These are phyloP conservation scores for Juglanconis juglandina DNA, from an alignment of 2,329 filamentous ascomycete genomes.

Conservation along the genomic window DNA sequence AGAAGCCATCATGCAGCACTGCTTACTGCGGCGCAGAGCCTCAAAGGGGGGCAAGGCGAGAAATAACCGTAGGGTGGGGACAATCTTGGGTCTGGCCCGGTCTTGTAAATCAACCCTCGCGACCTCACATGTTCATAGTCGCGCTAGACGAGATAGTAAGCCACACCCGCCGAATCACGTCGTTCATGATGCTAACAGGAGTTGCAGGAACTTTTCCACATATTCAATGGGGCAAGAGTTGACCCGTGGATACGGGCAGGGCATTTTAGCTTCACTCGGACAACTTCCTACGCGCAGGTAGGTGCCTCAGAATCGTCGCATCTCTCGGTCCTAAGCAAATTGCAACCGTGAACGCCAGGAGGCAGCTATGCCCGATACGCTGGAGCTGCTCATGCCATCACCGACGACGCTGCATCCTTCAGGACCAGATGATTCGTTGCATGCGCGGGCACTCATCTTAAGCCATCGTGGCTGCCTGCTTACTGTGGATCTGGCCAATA, in stretches of 20 bases:
- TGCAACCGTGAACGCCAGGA: not conserved
- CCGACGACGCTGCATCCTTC: not conserved
- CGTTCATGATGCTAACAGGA: not conserved
- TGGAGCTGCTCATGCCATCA: not conserved
- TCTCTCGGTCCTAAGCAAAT: not conserved
- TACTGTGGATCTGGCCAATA: conserved; percentile 1
- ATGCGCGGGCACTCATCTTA: not conserved
- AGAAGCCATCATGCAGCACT: conserved; percentile 1
- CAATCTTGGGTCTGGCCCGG: not conserved
- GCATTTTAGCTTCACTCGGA: not conserved
- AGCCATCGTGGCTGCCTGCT: not conserved
- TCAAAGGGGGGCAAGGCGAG: not conserved
- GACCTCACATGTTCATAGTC: not conserved
- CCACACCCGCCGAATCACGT: not conserved
- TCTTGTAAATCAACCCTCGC: no score
- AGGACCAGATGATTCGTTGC: not conserved
- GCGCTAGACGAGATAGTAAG: not conserved
- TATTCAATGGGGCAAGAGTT: no score
- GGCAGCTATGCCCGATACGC: conserved; percentile 2
- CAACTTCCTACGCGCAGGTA: not conserved
- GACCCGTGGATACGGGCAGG: not conserved
- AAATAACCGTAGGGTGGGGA: not conserved
- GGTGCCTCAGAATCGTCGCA: not conserved
- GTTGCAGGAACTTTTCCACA: not conserved
- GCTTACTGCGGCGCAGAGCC: conserved; percentile 4